Evolutionary conservation across 1,139 yeast species (phyloP), one percentile per base, ranked within the genome.

Genomic region (Williopsis jadinii): DNA sequence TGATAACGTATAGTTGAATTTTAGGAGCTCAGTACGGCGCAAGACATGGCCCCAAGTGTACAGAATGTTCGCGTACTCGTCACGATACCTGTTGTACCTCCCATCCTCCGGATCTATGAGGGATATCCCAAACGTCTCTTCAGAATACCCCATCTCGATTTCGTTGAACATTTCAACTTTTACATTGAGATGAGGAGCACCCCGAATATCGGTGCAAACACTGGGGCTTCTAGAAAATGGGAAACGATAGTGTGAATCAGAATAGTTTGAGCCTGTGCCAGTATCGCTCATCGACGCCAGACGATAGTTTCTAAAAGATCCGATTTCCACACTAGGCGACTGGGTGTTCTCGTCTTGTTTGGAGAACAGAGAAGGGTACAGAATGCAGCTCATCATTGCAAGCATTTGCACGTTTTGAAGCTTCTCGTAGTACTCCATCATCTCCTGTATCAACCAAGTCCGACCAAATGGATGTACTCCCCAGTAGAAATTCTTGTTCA

Each of bases 21-120:
- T 88, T 43, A 87, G 61, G 8, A 90, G 74, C 54, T 90, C 92
- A 30, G 85, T 75, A 32, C 95, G 64, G 50, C 81, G 77, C 14
- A 84, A 72, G 0, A 88, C 86, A 28, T 88, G 67, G 0, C 92
- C 94, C 97, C 97, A 90, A 33, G 73, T 62, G 53, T 75, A 86
- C 24, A 90, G 65, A 59, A 88, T 71, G n/a, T 82, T 76, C 0
- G 97, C 92, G 59, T 90, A 90, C 46, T 80, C 83, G 29, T 73
- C 71, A 34, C 96, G 64, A 58, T 84, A 85, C 11, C 59, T 53
- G 40, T 66, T 63, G 45, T 75, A 68, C 45, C 71, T 71, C 1
- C 58, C 62, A 27, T 66, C 68, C 40, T 74, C 73, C 24, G 70
- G 66, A 27, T 70, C 67, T 5, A 74, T 72, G 36, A 84, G 61